Conservation (phyloP, 2,329 filamentous ascomycete species). For the Stagonosporopsis vannaccii region DNA sequence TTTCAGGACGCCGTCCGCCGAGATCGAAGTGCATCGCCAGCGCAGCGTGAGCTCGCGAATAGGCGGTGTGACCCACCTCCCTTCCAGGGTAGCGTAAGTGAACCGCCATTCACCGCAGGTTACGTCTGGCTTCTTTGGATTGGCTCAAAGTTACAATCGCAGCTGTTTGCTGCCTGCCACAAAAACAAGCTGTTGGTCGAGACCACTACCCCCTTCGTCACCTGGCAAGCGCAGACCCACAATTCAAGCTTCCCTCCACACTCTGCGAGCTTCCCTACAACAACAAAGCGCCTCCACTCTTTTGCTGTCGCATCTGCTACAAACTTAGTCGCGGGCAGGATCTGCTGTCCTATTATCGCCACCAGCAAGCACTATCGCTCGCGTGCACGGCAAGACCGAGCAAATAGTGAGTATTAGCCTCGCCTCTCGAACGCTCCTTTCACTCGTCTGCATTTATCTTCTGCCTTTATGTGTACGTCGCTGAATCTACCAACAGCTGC, state of each 20-base stretch:
- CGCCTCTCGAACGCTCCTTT: neutral
- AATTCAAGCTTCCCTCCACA: conserved; percentile 9
- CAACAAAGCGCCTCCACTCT: neutral
- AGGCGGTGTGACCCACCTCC: conserved; percentile 7
- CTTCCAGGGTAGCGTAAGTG: conserved; percentile 17
- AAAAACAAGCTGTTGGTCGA: neutral
- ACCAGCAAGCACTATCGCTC: neutral
- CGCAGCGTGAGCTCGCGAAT: conserved; percentile 20
- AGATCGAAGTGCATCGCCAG: conserved; percentile 39
- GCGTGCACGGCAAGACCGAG: neutral
- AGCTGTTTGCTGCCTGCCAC: conserved; percentile 3
- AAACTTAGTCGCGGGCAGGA: neutral
- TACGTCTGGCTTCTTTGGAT: neutral
- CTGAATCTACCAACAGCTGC: neutral
- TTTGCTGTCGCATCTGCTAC: neutral
- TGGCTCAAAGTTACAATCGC: neutral
- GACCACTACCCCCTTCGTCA: neutral
- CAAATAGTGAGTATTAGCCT: conserved; percentile 1
- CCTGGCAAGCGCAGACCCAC: conserved; percentile 11
- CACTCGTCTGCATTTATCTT: neutral
- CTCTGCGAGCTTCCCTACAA: conserved; percentile 13
- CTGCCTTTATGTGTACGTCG: neutral
- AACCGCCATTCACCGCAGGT: neutral
- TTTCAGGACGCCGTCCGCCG: conserved; percentile 63
- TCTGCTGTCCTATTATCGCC: neutral